Evolutionary conservation across 140 eudicot genomes (phyloP).

Genomic region (Flaveria floridana): DNA sequence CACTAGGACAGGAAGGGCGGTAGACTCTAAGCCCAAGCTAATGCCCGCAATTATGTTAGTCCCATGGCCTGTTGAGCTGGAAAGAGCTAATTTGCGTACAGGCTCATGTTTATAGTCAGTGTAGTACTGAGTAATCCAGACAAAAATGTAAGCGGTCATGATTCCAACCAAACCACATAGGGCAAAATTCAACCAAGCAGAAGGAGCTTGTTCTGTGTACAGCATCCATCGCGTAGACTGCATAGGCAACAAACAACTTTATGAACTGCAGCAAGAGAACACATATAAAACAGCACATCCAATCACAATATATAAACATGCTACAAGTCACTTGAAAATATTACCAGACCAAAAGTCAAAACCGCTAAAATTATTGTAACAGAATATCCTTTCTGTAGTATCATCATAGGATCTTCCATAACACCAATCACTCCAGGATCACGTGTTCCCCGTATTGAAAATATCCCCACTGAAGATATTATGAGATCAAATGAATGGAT

Average conservation of each 20-base stretch:
- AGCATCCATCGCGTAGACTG: slow-evolving; percentile 98
- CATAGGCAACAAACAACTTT: slow-evolving; percentile 30
- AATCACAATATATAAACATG: neutral
- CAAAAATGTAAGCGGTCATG: slow-evolving; percentile 78
- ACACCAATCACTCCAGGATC: slow-evolving; percentile 51
- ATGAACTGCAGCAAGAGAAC: slow-evolving; percentile 3
- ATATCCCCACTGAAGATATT: slow-evolving; percentile 84
- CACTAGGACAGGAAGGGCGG: slow-evolving; percentile 94
- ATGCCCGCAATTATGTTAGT: slow-evolving; percentile 94
- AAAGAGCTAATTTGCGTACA: slow-evolving; percentile 76
- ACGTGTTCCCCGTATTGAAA: slow-evolving; percentile 83
- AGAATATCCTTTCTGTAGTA: slow-evolving; percentile 94
- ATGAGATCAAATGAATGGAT: slow-evolving; percentile 93
- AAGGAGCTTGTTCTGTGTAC: slow-evolving; percentile 94
- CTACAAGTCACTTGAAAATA: slow-evolving; percentile 18
- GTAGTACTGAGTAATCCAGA: slow-evolving; percentile 86
- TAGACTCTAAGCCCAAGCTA: slow-evolving; percentile 91
- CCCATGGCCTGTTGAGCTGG: slow-evolving; percentile 94
- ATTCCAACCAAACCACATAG: slow-evolving; percentile 93
- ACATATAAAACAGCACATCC: neutral
- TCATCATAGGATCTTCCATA: slow-evolving; percentile 83
- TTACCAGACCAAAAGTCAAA: slow-evolving; percentile 89
- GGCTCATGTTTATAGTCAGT: slow-evolving; percentile 97
- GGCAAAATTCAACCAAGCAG: slow-evolving; percentile 90
- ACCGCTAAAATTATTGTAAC: slow-evolving; percentile 77